phyloP scores from a whole-genome alignment of 73 alveolate species.

The Effrenium voratum region DNA sequence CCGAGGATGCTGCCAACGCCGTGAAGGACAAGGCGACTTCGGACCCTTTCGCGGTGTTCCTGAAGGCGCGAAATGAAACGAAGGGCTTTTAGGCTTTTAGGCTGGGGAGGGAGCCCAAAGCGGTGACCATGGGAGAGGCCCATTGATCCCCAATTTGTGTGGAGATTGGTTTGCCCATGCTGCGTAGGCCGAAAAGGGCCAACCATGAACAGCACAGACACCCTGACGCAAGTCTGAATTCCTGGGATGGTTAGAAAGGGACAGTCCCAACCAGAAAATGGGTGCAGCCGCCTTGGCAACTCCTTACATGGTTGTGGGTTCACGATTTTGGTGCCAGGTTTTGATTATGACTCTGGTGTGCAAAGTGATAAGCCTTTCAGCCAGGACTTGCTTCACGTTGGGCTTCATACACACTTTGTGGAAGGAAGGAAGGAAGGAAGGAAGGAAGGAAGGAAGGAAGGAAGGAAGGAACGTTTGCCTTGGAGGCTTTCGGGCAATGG shows the following conservation, averaged over 20 bases:
- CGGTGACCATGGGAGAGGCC: too few species aligned
- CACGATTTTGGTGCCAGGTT: background rate
- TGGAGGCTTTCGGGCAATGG: too few species aligned
- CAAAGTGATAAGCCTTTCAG: background rate
- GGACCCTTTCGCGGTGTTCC: constrained; percentile 86
- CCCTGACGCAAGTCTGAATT: too few species aligned
- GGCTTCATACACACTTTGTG: background rate
- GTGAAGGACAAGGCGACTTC: constrained; percentile 24
- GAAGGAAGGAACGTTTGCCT: too few species aligned
- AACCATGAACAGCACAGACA: too few species aligned
- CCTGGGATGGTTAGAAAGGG: too few species aligned
- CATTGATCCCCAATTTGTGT: too few species aligned
- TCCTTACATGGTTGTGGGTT: background rate
- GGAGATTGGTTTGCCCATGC: too few species aligned
- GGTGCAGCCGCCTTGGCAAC: background rate
- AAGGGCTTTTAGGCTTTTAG: background rate
- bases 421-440: too few species aligned
- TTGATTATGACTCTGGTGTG: background rate
- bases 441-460: too few species aligned
- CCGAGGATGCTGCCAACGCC: constrained; percentile 61
- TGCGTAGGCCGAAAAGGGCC: too few species aligned
- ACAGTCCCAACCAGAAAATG: background rate
- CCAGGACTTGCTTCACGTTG: background rate
- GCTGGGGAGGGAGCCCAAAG: too few species aligned
- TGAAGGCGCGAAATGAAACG: constrained; percentile 26